phyloP scores from a whole-genome alignment of 2,329 filamentous ascomycete species.

The Xylaria multiplex region DNA sequence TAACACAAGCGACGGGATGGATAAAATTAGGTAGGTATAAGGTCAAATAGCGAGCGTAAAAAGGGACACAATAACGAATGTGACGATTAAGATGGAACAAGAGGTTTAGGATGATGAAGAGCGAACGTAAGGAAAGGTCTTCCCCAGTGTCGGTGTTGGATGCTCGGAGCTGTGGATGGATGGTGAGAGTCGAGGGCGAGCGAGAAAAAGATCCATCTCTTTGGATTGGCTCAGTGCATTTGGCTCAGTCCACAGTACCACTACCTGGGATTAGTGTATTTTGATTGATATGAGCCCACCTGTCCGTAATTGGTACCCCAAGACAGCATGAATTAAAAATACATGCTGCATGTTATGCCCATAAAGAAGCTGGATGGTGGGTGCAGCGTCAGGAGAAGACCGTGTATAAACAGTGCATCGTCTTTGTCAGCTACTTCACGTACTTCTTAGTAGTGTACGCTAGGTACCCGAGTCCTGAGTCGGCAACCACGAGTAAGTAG shows the following conservation, averaged over 20 bases:
- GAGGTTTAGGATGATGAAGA: slow-evolving; percentile 37
- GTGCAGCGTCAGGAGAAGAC: slow-evolving; percentile 1
- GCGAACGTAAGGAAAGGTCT: slow-evolving; percentile 38
- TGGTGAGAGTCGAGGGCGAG: slow-evolving; percentile 31
- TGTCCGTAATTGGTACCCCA: slow-evolving; percentile 22
- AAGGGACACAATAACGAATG: slow-evolving; percentile 37
- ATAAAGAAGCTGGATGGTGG: background rate
- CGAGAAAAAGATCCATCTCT: slow-evolving; percentile 28
- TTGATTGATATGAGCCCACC: slow-evolving; percentile 34
- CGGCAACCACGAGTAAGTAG: background rate
- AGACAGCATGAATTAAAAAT: slow-evolving; percentile 33
- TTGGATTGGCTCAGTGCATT: slow-evolving; percentile 35
- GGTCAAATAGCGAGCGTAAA: slow-evolving; percentile 44
- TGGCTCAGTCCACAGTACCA: too few species aligned
- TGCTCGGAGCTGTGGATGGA: slow-evolving; percentile 32
- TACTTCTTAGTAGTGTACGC: too few species aligned
- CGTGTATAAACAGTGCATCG: background rate
- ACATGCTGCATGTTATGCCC: slow-evolving; percentile 27
- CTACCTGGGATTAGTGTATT: slow-evolving; percentile 16
- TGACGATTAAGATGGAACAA: slow-evolving; percentile 35
- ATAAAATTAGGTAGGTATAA: slow-evolving; percentile 33
- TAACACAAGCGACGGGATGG: slow-evolving; percentile 9
- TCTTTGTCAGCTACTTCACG: too few species aligned
- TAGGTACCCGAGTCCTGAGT: too few species aligned
- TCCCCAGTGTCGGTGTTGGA: slow-evolving; percentile 30